phyloP scores from a whole-genome alignment of 805 yeast genomes.

The Nakazawaea sp. region DNA sequence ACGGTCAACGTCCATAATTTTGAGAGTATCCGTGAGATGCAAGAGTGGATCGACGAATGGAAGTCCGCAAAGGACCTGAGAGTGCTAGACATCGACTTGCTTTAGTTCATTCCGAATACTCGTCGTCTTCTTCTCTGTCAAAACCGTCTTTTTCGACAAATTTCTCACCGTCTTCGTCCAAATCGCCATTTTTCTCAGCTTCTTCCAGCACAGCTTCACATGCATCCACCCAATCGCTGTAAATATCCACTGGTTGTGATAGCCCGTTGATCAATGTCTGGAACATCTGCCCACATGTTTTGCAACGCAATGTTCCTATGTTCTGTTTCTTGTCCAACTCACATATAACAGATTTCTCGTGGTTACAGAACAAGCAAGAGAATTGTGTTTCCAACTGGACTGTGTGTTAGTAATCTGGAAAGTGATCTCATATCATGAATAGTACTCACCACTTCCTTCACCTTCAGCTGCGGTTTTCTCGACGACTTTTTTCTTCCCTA shows the following conservation, averaged over 20 bases:
- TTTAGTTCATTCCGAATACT: slow-evolving; percentile 13
- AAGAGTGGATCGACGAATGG: slow-evolving; percentile 29
- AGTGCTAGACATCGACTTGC: slow-evolving; percentile 11
- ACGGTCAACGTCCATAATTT: slow-evolving; percentile 54
- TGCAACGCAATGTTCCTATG: slow-evolving; percentile 80
- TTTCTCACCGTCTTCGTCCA: slow-evolving; percentile 24
- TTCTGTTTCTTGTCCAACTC: slow-evolving; percentile 80
- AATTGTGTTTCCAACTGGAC: slow-evolving; percentile 72
- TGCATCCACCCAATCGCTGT: slow-evolving; percentile 98
- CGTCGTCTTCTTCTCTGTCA: slow-evolving; percentile 21
- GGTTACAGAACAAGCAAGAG: slow-evolving; percentile 92
- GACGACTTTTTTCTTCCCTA: slow-evolving; percentile 82
- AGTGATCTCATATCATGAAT: neutral
- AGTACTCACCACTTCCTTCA: slow-evolving; percentile 46
- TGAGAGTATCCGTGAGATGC: slow-evolving; percentile 20
- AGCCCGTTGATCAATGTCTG: slow-evolving; percentile 81
- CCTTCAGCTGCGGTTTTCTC: slow-evolving; percentile 71
- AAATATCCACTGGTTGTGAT: slow-evolving; percentile 89
- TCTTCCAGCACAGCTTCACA: slow-evolving; percentile 84
- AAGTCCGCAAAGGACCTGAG: slow-evolving; percentile 13
- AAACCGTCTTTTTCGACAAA: slow-evolving; percentile 21
- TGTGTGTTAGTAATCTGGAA: neutral
- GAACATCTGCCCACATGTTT: slow-evolving; percentile 90
- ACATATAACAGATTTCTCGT: slow-evolving; percentile 86
- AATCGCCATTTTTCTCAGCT: slow-evolving; percentile 32